Base-by-base conservation (phyloP, 208 protist genomes). In the Leishmania guyanensis region DNA sequence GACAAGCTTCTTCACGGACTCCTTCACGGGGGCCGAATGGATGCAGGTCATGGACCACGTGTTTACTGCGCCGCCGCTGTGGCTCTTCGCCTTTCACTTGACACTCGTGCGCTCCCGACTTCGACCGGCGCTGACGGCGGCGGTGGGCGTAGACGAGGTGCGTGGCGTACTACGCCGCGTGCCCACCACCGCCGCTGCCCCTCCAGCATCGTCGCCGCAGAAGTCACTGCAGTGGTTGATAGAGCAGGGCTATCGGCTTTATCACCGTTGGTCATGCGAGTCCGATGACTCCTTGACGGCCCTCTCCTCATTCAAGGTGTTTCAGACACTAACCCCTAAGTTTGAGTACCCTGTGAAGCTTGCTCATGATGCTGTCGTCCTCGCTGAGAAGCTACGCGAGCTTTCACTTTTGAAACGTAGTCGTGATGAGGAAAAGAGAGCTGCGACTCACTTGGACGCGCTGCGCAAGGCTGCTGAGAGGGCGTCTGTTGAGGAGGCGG, bases 1-100 rank as follows among this genome's bases (percentile, higher is more conserved):
- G 56, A 79, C 74, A 9, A 88, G 83, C 12, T 82, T 98, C 33
- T 95, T 88, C 76, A 97, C 93, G 2, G 94, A 98, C 39, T 80
- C 92, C 46, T 87, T 97, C 43, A 84, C 53, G 1, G 84, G 85
- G 3, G 64, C 88, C 12, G 94, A 95, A 84, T 98, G 95, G 94
- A 86, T 96, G 76, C 93, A 97, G 79, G 86, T 98, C 26, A 96
- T 98, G 93, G 95, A 98, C 83, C 95, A 98, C 85, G 89, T 87
- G 1, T 77, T 96, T 17, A 82, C 87, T 33, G 90, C 91, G 51
- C 17, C 88, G 50, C 94, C 95, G 43, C 72, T 95, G 75, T 98
- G 93, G 91, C 86, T 98, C 9, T 97, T 94, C 50, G 75, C 90
- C 9, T 97, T 98, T 83, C 89, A 97, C 78, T 74, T 95, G 53